Evolutionary conservation across 257 asterid species (phyloP).

Genomic region (Nicotiana obtusifolia): DNA sequence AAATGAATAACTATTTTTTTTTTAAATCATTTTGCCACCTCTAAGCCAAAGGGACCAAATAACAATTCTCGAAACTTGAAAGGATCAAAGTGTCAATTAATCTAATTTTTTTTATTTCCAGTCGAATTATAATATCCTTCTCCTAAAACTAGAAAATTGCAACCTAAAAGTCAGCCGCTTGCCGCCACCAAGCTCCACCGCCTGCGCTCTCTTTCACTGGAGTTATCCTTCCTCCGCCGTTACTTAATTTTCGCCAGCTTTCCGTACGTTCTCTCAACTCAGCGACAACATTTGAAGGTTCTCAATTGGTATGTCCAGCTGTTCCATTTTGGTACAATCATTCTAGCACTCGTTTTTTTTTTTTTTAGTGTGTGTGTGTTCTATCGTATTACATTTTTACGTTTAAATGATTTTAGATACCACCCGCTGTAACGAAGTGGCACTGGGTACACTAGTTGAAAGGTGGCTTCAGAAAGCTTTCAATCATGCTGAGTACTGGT

Average conservation of each 20-base stretch:
- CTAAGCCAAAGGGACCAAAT: not conserved
- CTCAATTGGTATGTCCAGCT: not conserved
- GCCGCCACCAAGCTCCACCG: not conserved
- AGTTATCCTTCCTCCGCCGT: not conserved
- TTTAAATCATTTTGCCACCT: too few relatives aligned
- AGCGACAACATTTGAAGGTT: not conserved
- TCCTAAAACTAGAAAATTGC: not conserved
- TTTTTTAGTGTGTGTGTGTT: too few relatives aligned
- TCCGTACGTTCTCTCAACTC: not conserved
- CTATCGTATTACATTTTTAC: too few relatives aligned
- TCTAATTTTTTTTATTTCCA: not conserved
- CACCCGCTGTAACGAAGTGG: not conserved
- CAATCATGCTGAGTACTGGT: not conserved
- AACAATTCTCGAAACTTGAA: not conserved
- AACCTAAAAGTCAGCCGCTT: not conserved
- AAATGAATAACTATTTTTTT: too few relatives aligned
- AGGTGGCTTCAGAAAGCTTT: not conserved
- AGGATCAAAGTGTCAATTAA: not conserved
- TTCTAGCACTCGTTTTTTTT: too few relatives aligned
- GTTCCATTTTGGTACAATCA: not conserved
- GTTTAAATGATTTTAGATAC: too few relatives aligned
- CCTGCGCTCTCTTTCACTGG: not conserved
- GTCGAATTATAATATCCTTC: not conserved
- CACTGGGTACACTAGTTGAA: not conserved
- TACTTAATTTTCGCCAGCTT: not conserved